Evolutionary conservation across 2,329 filamentous ascomycete genomes (phyloP), one percentile per base, ranked within the genome.

Genomic region (Cercospora sp.): DNA sequence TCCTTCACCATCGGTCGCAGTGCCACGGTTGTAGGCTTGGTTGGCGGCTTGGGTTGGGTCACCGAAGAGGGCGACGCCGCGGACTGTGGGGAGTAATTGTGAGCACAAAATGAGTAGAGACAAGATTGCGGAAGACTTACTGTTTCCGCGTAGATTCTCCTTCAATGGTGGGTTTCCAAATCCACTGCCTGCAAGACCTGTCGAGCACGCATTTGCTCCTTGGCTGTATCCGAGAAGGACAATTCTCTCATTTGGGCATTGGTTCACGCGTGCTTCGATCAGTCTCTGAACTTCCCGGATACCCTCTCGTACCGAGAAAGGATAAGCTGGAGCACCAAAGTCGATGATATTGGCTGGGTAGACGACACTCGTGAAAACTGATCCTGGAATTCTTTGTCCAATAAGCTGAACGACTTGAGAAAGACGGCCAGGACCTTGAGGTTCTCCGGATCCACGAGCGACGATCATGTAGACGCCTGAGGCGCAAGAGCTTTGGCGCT

Each of bases 381-480:
- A 59, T 30, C 18, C 18, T 8, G 30, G 55, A 4, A 59, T 59
- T 3, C 30, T 28, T 21, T 59, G 55, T 10, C 55, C 55, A 9
- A 59, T 59, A 30, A 59, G 32, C 18, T 59, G 55, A 1, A 59
- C 55, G n/a, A 59, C 55, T 59, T 59, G 55, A 10, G 55, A 59
- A 3, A 59, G 30, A 7, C 55, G 55, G 2, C 55, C 55, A 9
- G 55, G 55, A 3, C 55, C 55, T 37, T 59, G 55, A 5, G 32
- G 55, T 59, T 59, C 55, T 2, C 55, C 32, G n/a, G 55, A 59
- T 4, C 55, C 32, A 1, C 55, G 55, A 18, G 28, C 55, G n/a
- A 59, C 55, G n/a, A 59, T 59, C 55, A 59, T 59, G 30, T 59
- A 59, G n/a, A 59, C 55, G 55, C 55, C 55, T 13, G 55, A 26